Percentiles rank a stretch among this genome's conserved stretches.
Evolutionary conservation across 2,329 filamentous ascomycete species (phyloP).

Genomic region (Trichoderma atroviride): DNA sequence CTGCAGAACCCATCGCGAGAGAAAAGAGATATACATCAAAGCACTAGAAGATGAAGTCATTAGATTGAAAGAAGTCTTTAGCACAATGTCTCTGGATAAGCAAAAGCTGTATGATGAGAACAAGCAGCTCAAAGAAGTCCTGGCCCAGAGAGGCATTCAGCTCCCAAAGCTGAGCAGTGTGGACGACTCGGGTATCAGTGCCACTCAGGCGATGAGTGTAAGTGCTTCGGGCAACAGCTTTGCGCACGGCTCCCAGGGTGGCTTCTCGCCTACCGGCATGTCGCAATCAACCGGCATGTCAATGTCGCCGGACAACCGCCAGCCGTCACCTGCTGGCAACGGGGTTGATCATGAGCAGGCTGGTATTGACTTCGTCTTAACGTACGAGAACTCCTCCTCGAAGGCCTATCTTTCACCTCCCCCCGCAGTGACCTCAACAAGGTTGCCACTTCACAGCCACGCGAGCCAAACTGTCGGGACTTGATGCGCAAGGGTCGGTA

Average conservation of each 20-base stretch:
- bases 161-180: constrained; percentile 34
- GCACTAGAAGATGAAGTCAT: constrained; percentile 89
- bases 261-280: constrained; percentile 53
- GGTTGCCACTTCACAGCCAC: constrained; percentile 20
- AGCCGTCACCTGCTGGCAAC: constrained; percentile 39
- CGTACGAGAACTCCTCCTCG: constrained; percentile 70
- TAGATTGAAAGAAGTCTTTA: constrained; percentile 83
- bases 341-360: constrained; percentile 75
- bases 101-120: constrained; percentile 79
- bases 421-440: constrained; percentile 49
- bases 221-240: constrained; percentile 66
- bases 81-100: constrained; percentile 73
- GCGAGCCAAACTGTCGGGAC: constrained; percentile 28
- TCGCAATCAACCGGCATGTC: constrained; percentile 49
- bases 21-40: constrained; percentile 96
- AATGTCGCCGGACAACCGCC: constrained; percentile 38
- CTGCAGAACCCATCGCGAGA: constrained; percentile 86
- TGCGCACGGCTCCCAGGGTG: constrained; percentile 47
- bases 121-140: constrained; percentile 63
- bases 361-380: constrained; percentile 87
- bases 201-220: constrained; percentile 51
- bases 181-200: constrained; percentile 51
- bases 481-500: constrained; percentile 34
- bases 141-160: constrained; percentile 57
- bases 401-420: constrained; percentile 69